phyloP scores from a whole-genome alignment of 2,329 filamentous ascomycete species.

The Aspergillus pseudoterreus region DNA sequence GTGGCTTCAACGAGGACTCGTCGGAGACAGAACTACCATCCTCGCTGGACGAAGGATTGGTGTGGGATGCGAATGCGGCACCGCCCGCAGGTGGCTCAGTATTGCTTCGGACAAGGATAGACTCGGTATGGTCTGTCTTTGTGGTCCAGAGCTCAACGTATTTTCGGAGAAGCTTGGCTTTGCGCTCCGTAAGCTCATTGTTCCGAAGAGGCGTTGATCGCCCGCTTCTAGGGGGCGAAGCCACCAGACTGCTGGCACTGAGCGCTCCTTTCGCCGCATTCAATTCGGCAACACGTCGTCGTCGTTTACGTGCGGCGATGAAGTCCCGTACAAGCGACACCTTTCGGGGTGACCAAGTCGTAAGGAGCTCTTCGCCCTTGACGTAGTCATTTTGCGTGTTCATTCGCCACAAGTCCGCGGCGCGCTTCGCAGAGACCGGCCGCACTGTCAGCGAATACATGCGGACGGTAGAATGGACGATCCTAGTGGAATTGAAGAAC shows the following conservation, averaged over 20 bases:
- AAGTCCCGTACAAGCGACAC: constrained; percentile 90
- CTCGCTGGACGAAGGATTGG: constrained; percentile 18
- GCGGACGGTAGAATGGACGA: constrained; percentile 80
- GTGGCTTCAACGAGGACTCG: constrained; percentile 50
- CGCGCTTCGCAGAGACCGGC: constrained; percentile 83
- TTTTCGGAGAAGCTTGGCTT: constrained; percentile 37
- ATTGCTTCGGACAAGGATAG: constrained; percentile 41
- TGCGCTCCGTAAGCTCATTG: constrained; percentile 35
- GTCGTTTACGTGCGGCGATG: constrained; percentile 69
- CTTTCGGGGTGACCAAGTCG: constrained; percentile 81
- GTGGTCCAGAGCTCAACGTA: constrained; percentile 42
- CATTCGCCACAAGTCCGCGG: constrained; percentile 93
- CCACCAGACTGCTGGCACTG: constrained; percentile 36
- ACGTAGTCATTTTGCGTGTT: constrained; percentile 93
- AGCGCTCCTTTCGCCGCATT: constrained; percentile 56
- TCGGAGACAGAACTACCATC: constrained; percentile 26
- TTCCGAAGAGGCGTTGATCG: constrained; percentile 34
- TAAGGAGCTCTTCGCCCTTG: constrained; percentile 86
- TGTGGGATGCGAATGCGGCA: constrained; percentile 26
- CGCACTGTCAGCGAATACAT: constrained; percentile 85
- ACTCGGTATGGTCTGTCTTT: constrained; percentile 38
- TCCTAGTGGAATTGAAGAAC: constrained; percentile 77
- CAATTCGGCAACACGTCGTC: constrained; percentile 72
- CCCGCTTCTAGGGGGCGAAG: constrained; percentile 32
- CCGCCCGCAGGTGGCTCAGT: constrained; percentile 43